Conservation (phyloP, 306 rosid species). For the Sicyos baderoa region DNA sequence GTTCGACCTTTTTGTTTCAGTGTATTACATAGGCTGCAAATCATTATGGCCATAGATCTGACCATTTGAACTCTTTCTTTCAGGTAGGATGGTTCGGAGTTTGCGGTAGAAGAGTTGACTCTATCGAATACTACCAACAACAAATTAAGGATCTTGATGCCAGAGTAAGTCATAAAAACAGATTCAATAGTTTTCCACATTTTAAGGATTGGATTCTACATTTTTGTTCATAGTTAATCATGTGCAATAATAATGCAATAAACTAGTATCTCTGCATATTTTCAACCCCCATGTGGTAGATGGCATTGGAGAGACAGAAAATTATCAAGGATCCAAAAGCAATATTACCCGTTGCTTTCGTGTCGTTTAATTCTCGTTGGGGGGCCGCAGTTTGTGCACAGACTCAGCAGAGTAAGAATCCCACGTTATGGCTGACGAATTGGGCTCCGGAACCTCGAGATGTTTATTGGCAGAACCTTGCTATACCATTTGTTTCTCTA, state of each 20-base stretch:
- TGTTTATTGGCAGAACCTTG: constrained; percentile 77
- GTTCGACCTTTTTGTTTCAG: neutral
- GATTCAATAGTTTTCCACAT: constrained; percentile 1
- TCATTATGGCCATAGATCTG: constrained; percentile 3
- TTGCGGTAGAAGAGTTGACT: constrained; percentile 60
- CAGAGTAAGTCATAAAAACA: constrained; percentile 35
- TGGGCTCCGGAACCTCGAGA: constrained; percentile 99
- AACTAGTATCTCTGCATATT: neutral
- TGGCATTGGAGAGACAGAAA: constrained; percentile 65
- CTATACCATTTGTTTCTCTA: constrained; percentile 87
- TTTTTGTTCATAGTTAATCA: neutral
- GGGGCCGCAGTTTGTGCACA: constrained; percentile 98
- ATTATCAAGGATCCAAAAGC: constrained; percentile 72
- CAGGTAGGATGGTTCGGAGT: constrained; percentile 64
- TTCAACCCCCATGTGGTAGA: constrained; percentile 32
- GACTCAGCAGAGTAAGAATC: constrained; percentile 90
- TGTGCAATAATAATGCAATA: neutral
- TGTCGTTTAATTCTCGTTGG: constrained; percentile 85
- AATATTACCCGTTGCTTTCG: constrained; percentile 77
- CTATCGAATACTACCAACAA: constrained; percentile 68
- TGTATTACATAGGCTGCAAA: neutral
- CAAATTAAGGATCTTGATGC: constrained; percentile 57
- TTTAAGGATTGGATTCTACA: neutral
- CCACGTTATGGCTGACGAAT: constrained; percentile 79
- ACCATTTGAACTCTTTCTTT: constrained; percentile 24